Evolutionary conservation across 2,329 filamentous ascomycete species (phyloP), one percentile per base, ranked within the genome.

Genomic region (Triangularia setosa): DNA sequence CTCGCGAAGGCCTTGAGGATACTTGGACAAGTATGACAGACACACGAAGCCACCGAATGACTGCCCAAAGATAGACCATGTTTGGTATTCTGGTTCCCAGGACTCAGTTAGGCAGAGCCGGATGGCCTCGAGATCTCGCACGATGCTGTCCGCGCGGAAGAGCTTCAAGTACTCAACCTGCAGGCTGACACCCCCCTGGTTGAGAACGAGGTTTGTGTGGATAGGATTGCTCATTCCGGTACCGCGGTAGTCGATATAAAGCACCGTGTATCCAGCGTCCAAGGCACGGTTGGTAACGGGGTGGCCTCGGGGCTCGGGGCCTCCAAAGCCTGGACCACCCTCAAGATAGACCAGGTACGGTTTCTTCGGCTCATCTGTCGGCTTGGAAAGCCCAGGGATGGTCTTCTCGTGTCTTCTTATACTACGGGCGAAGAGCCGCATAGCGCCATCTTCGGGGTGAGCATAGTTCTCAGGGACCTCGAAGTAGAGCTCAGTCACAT

Each of bases 1-100:
- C 78, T 98, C 94, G 28, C 87, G 86, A 24, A 98, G 77, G 0
- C 90, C 90, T 63, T 92, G 84, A 0, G 92, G 91, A 70, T 86
- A 88, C 74, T 91, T 87, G 2, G 90, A 95, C 16, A 98, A 84
- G 75, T 97, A 98, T 7, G 90, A 94, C 33, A 92, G 81, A 57
- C 83, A 84, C 73, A 93, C 91, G 76, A 97, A 97, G 0, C 94
- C 94, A 44, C 94, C 94, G 75, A 96, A 98, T 16, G 90, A 93
- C 78, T 97, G 94, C 8, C 94, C 94, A 67, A 96, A 89, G 28
- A 95, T 84, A 64, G 88, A 90, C 94, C 93, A 97, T 74, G 89
- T 88, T 74, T 87, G 85, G 73, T 90, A 87, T 57, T 89, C 85
- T 23, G 84, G 80, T 0, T 90, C 87, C 71, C 87, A 90, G 60